Evolutionary conservation across 768 basidiomycete species (phyloP).

Genomic region (Panaeolus papilionaceus): DNA sequence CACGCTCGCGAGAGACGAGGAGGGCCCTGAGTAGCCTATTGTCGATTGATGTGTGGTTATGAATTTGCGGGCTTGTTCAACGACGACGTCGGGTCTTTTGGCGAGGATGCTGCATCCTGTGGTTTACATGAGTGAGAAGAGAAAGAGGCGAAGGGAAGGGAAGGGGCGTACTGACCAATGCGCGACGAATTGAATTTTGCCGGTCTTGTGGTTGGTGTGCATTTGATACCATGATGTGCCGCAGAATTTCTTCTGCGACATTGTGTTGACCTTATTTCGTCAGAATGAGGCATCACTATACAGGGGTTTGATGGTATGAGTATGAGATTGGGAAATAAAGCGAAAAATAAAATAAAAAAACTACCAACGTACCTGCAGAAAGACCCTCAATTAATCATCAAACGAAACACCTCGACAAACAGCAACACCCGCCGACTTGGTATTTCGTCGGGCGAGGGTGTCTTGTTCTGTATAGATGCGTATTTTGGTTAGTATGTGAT

Average conservation of each 20-base stretch:
- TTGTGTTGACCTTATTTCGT: conserved; percentile 68
- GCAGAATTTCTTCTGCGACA: conserved; percentile 75
- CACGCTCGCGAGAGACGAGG: conserved; percentile 28
- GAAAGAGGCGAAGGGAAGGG: neutral
- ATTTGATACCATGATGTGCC: conserved; percentile 77
- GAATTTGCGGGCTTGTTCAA: conserved; percentile 81
- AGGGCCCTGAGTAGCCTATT: conserved; percentile 86
- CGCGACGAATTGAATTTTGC: conserved; percentile 77
- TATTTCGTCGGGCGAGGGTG: conserved; percentile 24
- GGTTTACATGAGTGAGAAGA: neutral
- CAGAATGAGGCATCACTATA: conserved; percentile 80
- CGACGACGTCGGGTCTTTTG: conserved; percentile 59
- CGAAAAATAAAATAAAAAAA: neutral
- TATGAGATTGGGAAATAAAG: too few species aligned
- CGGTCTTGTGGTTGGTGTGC: conserved; percentile 66
- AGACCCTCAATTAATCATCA: conserved; percentile 83
- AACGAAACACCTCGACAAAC: conserved; percentile 84
- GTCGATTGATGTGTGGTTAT: too few species aligned
- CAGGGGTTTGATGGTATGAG: neutral
- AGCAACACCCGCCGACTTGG: conserved; percentile 48
- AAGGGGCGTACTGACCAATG: conserved; percentile 68
- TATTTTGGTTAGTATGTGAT: conserved; percentile 57
- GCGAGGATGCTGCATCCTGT: conserved; percentile 77
- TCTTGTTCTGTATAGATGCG: conserved; percentile 10
- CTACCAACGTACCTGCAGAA: conserved; percentile 72